Evolutionary conservation across 2,329 filamentous ascomycete genomes (phyloP).

Genomic region (Grosmannia penicillata): DNA sequence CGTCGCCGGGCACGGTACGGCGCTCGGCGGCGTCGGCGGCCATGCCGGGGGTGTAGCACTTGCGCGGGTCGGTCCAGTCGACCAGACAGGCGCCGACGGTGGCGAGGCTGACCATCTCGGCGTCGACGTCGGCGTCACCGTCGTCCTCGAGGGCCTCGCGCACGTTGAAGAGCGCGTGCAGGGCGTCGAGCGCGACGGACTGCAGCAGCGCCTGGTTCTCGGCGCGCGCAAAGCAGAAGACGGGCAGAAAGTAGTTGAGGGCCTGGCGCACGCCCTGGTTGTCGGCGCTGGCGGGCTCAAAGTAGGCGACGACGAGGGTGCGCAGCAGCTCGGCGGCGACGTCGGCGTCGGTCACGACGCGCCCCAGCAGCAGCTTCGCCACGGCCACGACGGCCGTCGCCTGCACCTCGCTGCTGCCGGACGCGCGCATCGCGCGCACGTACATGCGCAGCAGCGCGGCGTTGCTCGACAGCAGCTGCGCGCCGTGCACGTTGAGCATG

Average conservation of each 20-base stretch:
- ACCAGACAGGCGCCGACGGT: slow-evolving; percentile 70
- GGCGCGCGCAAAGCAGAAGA: slow-evolving; percentile 75
- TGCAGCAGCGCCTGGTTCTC: slow-evolving; percentile 78
- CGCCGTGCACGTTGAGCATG: slow-evolving; percentile 78
- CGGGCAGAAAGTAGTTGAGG: slow-evolving; percentile 84
- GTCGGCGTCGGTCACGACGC: slow-evolving; percentile 56
- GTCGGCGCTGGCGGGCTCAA: slow-evolving; percentile 64
- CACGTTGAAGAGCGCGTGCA: slow-evolving; percentile 61
- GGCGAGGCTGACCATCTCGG: slow-evolving; percentile 64
- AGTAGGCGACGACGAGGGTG: slow-evolving; percentile 73
- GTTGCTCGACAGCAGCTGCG: slow-evolving; percentile 54
- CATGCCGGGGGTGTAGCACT: slow-evolving; percentile 42
- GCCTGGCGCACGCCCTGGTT: slow-evolving; percentile 79
- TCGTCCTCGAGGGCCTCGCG: slow-evolving; percentile 61
- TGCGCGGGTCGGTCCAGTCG: slow-evolving; percentile 91
- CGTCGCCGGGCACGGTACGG: slow-evolving; percentile 55
- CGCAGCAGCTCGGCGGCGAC: slow-evolving; percentile 63
- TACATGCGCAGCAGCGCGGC: slow-evolving; percentile 73
- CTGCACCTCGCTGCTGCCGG: slow-evolving; percentile 56
- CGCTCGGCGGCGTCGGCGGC: slow-evolving; percentile 36
- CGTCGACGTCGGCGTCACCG: slow-evolving; percentile 58
- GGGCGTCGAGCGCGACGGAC: slow-evolving; percentile 53
- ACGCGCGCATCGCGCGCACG: slow-evolving; percentile 62
- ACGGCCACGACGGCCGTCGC: slow-evolving; percentile 67
- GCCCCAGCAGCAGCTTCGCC: slow-evolving; percentile 73